Base-by-base conservation (phyloP, 2,329 filamentous ascomycete genomes). In the Elsinoe ampelina region DNA sequence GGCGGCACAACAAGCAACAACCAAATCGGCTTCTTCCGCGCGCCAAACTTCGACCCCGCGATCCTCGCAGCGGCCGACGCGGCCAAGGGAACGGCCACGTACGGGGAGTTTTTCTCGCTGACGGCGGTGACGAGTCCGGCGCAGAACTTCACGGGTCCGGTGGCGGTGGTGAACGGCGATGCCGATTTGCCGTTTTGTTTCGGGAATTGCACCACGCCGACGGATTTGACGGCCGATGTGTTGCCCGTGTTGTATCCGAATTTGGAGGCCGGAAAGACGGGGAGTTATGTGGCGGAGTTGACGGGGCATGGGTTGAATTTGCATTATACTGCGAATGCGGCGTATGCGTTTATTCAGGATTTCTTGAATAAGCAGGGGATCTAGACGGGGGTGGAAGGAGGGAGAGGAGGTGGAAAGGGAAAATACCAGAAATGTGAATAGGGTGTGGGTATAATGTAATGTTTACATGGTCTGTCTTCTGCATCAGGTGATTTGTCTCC, bases 261-360 rank as follows among this genome's bases (percentile, higher is more conserved):
- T 12, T 36, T 63, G 13, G 36, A 32, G 7, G 54, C 55, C 8
- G 58, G 55, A 19, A 60, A 48, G 50, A 64, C 60, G 11, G 63
- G 54, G 7, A 59, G 61, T 11, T 67, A 64, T 48, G 54, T 68
- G 13, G 63, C 61, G 26, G 60, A 61, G 11, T 43, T 54, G 15
- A 61, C 65, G 22, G 67, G 67, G 0, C 67, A 70, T 60, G 66
- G 63, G 1, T 32, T 70, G 35, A 68, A 68, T 42, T 59, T 68
- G 58, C 67, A 70, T 54, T 68, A 63, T 47, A 63, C 63, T 22
- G 66, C 67, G 15, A 54, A 47, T 12, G 62, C 43, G 22, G 66
- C 66, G 8, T 69, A 61, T 57, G 58, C 59, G 11, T 65, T 61
- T 17, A 63, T 67, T 22, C 63, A 64, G 43, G 57, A 60, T 8